Percentiles rank a stretch among this genome's conserved stretches.
phyloP scores from a whole-genome alignment of 352 stramenopile species.

The Phytophthora syringae region DNA sequence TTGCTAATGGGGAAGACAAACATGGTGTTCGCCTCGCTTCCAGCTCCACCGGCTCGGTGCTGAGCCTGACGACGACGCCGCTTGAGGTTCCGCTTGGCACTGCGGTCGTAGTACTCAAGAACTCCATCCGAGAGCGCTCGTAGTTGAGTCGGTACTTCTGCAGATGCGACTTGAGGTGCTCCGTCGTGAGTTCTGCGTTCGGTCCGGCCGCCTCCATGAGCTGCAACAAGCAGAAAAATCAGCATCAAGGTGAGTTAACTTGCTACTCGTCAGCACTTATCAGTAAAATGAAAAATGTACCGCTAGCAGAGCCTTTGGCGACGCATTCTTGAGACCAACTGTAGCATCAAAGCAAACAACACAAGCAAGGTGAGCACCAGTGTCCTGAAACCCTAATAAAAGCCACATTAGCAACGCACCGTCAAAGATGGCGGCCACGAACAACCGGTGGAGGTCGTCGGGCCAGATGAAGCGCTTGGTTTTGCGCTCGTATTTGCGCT shows the following conservation, averaged over 20 bases:
- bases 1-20: slow-evolving; percentile 83
- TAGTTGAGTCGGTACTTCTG: slow-evolving; percentile 92
- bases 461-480: slow-evolving; percentile 90
- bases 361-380: slow-evolving; percentile 10
- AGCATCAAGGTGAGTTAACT: slow-evolving; percentile 8
- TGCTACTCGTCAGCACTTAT: not conserved
- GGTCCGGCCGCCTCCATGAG: slow-evolving; percentile 72
- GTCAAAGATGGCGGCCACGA: slow-evolving; percentile 90
- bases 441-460: slow-evolving; percentile 88
- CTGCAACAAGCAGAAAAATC: slow-evolving; percentile 35
- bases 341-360: slow-evolving; percentile 11
- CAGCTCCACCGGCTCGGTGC: slow-evolving; percentile 28
- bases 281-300: slow-evolving; percentile 34
- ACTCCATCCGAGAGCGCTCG: slow-evolving; percentile 83
- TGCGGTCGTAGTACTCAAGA: slow-evolving; percentile 89
- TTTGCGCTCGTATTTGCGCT: slow-evolving; percentile 91
- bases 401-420: slow-evolving; percentile 39
- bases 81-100: slow-evolving; percentile 66
- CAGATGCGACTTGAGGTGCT: slow-evolving; percentile 89
- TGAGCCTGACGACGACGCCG: slow-evolving; percentile 48
- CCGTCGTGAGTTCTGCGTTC: slow-evolving; percentile 75
- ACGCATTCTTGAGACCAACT: slow-evolving; percentile 90
- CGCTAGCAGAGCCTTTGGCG: slow-evolving; percentile 78
- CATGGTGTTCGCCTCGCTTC: slow-evolving; percentile 68
- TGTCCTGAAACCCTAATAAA: not conserved